These are phyloP conservation scores for Pecoramyces ruminantium DNA, from an alignment of 192 early-diverging fungal genomes.

Conservation along the genomic window DNA sequence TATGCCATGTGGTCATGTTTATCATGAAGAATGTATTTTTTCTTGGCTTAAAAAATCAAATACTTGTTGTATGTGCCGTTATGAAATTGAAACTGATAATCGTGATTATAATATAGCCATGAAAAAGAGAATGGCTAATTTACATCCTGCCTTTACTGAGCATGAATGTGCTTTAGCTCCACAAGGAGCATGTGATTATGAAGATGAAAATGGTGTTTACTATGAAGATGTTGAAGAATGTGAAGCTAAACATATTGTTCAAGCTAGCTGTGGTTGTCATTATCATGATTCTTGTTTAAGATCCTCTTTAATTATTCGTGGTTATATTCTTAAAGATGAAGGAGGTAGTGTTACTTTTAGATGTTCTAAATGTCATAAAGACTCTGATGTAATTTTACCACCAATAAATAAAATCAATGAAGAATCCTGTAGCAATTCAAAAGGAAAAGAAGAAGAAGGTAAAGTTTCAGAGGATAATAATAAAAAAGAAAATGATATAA, in stretches of 20 bases:
- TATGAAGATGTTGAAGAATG: neutral
- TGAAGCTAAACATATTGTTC: neutral
- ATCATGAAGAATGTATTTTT: conserved; percentile 12
- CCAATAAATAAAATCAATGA: neutral
- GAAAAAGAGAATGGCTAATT: conserved; percentile 5
- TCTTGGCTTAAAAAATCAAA: conserved; percentile 10
- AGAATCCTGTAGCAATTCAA: neutral
- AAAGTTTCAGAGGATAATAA: no score
- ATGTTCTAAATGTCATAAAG: neutral
- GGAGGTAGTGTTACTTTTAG: neutral
- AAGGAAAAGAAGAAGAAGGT: no score
- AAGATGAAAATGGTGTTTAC: neutral
- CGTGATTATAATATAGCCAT: conserved; percentile 12
- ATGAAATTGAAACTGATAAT: conserved; percentile 15
- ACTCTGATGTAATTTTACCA: neutral
- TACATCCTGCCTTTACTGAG: neutral
- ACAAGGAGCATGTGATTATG: neutral
- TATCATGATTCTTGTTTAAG: neutral
- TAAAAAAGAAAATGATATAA: no score
- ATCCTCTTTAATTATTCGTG: neutral
- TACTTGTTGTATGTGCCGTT: conserved; percentile 17
- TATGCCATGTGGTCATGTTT: conserved; percentile 19
- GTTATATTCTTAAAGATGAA: neutral
- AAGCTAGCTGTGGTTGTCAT: neutral
- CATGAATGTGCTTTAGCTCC: neutral